These are phyloP conservation scores for Penicillium cataractarum DNA, from an alignment of 495 filamentous ascomycete genomes.

Conservation along the genomic window DNA sequence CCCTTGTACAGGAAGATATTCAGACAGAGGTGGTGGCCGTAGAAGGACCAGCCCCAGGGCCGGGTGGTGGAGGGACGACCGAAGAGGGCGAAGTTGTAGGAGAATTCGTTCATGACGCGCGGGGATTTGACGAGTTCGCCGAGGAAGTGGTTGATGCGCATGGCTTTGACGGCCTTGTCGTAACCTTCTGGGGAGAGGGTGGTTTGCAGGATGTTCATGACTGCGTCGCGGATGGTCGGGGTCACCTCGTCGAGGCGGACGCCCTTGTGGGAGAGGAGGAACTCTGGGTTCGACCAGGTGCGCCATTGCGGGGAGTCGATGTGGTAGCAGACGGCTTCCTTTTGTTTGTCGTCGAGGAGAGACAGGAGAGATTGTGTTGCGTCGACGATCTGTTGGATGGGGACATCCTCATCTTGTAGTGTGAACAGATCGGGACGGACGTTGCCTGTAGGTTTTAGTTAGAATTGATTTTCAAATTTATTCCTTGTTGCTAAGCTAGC, in stretches of 20 bases:
- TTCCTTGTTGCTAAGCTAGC: background rate
- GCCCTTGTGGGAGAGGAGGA: conserved; percentile 63
- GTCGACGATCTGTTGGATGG: conserved; percentile 56
- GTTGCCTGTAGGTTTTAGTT: conserved; percentile 42
- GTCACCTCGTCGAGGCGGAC: conserved; percentile 65
- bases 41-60: conserved; percentile 76
- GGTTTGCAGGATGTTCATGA: conserved; percentile 55
- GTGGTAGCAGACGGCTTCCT: conserved; percentile 53
- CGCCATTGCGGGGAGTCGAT: conserved; percentile 74
- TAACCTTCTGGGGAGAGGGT: conserved; percentile 72
- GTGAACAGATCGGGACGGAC: conserved; percentile 60
- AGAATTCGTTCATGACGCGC: conserved; percentile 69
- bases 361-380: conserved; percentile 48
- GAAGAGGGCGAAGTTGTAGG: conserved; percentile 75
- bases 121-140: conserved; percentile 65
- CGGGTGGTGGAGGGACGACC: conserved; percentile 48
- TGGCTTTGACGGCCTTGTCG: conserved; percentile 66
- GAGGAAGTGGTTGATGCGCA: conserved; percentile 80
- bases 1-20: conserved; percentile 63
- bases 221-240: conserved; percentile 43
- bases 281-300: conserved; percentile 77
- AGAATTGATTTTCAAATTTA: background rate
- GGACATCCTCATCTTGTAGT: conserved; percentile 63
- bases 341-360: conserved; percentile 51
- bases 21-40: conserved; percentile 76